phyloP scores from a whole-genome alignment of 257 asterid species.

The Ehretia macrophylla region DNA sequence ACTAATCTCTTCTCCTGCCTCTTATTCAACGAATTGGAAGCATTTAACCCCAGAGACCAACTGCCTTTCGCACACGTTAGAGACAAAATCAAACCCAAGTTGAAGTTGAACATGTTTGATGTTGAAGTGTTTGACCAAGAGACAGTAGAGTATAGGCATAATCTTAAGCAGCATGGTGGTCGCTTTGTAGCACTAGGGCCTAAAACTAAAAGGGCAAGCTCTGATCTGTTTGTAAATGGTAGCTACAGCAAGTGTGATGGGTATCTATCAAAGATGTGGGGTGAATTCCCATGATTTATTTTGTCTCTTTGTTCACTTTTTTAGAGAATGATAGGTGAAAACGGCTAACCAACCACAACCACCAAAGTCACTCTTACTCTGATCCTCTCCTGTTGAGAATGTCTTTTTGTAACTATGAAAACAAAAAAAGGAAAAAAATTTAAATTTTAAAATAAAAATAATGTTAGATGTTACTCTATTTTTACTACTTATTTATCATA shows the following conservation, averaged over 20 bases:
- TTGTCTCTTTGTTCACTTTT: not conserved
- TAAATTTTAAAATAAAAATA: no score
- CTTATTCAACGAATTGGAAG: constrained; percentile 85
- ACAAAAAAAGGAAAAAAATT: no score
- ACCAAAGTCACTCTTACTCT: no score
- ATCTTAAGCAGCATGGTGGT: constrained; percentile 40
- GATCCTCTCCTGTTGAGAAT: no score
- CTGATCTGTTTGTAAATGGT: constrained; percentile 33
- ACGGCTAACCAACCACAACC: no score
- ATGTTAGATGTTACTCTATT: no score
- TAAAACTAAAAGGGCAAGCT: constrained; percentile 36
- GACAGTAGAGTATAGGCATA: constrained; percentile 85
- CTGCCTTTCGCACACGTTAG: constrained; percentile 82
- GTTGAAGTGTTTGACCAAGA: constrained; percentile 83
- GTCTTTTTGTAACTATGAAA: no score
- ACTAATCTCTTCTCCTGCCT: constrained; percentile 73
- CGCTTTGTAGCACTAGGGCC: constrained; percentile 17
- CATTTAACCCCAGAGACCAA: constrained; percentile 90
- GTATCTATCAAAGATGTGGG: constrained; percentile 76
- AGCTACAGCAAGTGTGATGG: constrained; percentile 49
- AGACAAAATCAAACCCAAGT: constrained; percentile 59
- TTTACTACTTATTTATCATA: no score
- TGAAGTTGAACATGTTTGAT: constrained; percentile 77
- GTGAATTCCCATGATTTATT: constrained; percentile 60
- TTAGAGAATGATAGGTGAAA: not conserved